Percentiles rank a stretch among this genome's conserved stretches.
These are phyloP conservation scores for Urochloa ruziziensis DNA, from an alignment of 176 grass and related monocot genomes.

Conservation along the genomic window DNA sequence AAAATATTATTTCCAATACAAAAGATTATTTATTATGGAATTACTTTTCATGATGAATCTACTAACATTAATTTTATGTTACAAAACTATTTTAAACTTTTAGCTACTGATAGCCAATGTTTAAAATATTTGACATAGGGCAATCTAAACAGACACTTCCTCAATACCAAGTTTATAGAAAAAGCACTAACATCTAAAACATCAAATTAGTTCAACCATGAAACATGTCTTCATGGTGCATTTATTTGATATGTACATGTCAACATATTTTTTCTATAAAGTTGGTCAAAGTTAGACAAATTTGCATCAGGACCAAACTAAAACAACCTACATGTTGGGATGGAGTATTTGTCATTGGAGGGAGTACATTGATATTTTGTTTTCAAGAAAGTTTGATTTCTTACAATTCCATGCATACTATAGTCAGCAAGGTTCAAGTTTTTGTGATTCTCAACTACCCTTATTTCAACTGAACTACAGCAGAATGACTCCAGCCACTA, in stretches of 20 bases:
- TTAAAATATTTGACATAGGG: background rate
- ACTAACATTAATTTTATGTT: background rate
- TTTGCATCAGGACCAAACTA: background rate
- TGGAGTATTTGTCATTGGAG: background rate
- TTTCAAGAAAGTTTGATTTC: background rate
- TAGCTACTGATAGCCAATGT: background rate
- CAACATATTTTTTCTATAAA: no score
- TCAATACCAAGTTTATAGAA: no score
- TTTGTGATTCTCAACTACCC: background rate
- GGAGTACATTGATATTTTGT: background rate
- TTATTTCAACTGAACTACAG: background rate
- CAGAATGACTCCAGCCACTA: background rate
- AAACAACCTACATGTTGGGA: background rate
- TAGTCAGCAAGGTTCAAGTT: conserved; percentile 2
- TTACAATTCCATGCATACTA: background rate
- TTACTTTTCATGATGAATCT: background rate
- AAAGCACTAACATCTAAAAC: no score
- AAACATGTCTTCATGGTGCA: no score
- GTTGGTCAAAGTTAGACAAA: no score
- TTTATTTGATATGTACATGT: no score
- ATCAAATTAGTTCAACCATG: no score
- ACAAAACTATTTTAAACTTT: background rate
- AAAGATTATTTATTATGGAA: background rate
- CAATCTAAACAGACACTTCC: background rate
- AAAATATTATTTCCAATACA: background rate